phyloP scores from a whole-genome alignment of 768 basidiomycete genomes.

The Auricularia sp. region DNA sequence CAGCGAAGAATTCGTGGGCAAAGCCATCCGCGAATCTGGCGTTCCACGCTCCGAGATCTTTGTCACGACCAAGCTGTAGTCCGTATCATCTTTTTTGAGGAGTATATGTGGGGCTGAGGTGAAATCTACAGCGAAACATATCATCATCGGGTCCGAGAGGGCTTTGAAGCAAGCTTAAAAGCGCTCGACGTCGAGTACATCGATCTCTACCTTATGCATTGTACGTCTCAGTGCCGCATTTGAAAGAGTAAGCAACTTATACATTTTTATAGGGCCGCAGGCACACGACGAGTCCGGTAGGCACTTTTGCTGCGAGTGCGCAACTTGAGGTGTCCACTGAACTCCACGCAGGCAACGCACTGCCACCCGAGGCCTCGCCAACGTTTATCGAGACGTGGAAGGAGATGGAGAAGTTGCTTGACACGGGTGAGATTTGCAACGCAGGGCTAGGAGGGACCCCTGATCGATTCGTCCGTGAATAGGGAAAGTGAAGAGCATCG shows the following conservation, averaged over 20 bases:
- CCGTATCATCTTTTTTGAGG: background rate
- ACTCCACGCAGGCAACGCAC: constrained; percentile 6
- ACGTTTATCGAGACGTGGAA: constrained; percentile 29
- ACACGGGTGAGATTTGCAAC: constrained; percentile 14
- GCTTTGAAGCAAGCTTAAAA: constrained; percentile 32
- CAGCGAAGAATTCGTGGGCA: constrained; percentile 39
- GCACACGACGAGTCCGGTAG: constrained; percentile 12
- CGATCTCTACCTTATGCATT: constrained; percentile 38
- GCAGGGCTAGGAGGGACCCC: too few relatives aligned
- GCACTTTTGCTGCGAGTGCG: constrained; percentile 8
- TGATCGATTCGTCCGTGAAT: background rate
- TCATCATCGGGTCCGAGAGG: constrained; percentile 30
- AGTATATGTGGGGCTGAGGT: background rate
- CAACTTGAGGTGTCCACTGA: background rate
- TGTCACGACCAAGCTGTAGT: constrained; percentile 19
- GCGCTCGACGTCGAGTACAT: constrained; percentile 36
- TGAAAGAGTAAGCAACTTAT: background rate
- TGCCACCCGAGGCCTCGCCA: constrained; percentile 18
- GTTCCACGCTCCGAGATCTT: constrained; percentile 14
- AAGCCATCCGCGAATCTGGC: constrained; percentile 29
- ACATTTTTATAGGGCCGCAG: constrained; percentile 18
- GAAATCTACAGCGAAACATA: constrained; percentile 12
- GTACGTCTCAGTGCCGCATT: background rate
- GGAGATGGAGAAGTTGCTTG: constrained; percentile 26
- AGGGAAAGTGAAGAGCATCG: constrained; percentile 39